Base-by-base conservation (phyloP, 345 rosid genomes). In the Lumnitzera racemosa region DNA sequence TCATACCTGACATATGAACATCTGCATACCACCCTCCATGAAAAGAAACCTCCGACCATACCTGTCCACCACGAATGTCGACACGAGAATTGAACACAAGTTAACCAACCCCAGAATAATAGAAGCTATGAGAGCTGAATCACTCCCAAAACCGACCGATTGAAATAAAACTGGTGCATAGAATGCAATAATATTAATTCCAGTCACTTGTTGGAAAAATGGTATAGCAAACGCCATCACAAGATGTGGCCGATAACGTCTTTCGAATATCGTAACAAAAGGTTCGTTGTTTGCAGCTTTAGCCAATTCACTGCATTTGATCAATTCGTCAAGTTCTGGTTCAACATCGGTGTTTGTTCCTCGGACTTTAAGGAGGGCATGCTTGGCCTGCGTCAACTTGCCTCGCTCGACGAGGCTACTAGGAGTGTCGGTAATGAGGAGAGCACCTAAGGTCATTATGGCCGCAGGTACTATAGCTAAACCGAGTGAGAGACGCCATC, bases 161-260 rank as follows among this genome's bases (percentile, higher is more conserved):
- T 74, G 76, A 56, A 79, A 82, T 24, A 76, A 61, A 12, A 76
- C 83, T 14, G 83, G 87, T 7, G 83, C 80, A 36, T 78, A 81
- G 63, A 82, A 82, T 58, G 69, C 75, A 63, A 81, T 66, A 23
- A 77, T 76, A 31, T 79, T 81, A 61, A 76, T 81, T 27, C 81
- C 82, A 0, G 81, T 83, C 12, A 75, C 52, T 52, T 77, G 82
- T n/a, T 83, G 83, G 67, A 84, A 75, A 47, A 71, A 62, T 1
- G 83, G 79, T 53, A 81, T 68, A 12, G 71, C 2, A 16, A 59
- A 69, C 24, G 70, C 49, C 29, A 75, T 61, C 43, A 58, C 43
- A 49, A 72, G 57, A 31, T 75, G 75, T 3, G 70, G 79, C 46
- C 79, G 61, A 29, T 75, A 70, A 52, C 54, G 63, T 51, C 72